Base-by-base conservation (phyloP, 2,329 filamentous ascomycete species). In the Penicillium sp. region DNA sequence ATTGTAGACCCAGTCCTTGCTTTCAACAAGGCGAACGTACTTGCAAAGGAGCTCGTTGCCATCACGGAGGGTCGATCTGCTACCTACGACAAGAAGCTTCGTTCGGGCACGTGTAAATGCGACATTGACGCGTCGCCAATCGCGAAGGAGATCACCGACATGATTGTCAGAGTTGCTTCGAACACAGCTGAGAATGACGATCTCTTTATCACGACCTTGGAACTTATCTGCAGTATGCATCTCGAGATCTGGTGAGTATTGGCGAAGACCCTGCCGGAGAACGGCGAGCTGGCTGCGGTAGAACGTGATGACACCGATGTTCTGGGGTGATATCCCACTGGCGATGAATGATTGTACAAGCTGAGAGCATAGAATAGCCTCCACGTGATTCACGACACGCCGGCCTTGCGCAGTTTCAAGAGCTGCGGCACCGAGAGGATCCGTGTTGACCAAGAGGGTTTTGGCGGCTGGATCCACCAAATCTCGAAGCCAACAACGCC, bases 201-300 rank as follows among this genome's bases (percentile, higher is more conserved):
- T 87, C 66, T 96, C 91, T 69, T 99, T 99, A 74, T 99, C 94
- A 8, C 94, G 84, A 6, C 94, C 94, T 70, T 99, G 94, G 72
- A 96, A 99, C 37, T 93, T 91, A 73, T 99, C 94, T 3, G 94
- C 92, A 0, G 94, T 97, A 72, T 99, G 91, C 82, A 97, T 91
- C 73, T 99, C 94, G 1, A 99, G 85, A 2, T 83, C 82, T 0
- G 78, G 74, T 0, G 79, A 75, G 61, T 80, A 73, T 34, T 75
- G 77, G 26, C 84, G 83, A 27, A 96, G 82, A 9, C 80, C 80
- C 54, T 92, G 84, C 58, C 90, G 89, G 1, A 99, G 80, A 2
- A 96, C 78, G 0, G 90, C 86, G 1, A 99, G 84, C 71, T 99
- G 94, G 5, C 89, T 92, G 52, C 94, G 89, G 73, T 99, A 99